Evolutionary conservation across 2,329 filamentous ascomycete genomes (phyloP), one percentile per base, ranked within the genome.

Genomic region (Sclerotinia trifoliorum): DNA sequence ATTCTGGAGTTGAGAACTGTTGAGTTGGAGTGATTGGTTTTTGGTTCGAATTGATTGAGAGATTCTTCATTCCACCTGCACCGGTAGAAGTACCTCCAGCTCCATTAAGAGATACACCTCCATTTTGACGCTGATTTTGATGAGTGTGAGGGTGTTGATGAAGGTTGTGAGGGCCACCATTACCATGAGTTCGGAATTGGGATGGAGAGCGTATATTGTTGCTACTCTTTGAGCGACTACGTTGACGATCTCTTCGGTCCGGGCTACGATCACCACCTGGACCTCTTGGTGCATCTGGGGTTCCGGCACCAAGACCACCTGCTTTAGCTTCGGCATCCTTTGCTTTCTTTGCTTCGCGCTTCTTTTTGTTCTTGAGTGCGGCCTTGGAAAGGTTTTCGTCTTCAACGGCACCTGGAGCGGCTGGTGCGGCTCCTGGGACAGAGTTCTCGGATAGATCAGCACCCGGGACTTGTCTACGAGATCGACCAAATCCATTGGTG

Each of bases 291-390:
- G 68, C 72, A 65, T 75, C 73, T 17, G 70, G 61, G 8, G 71
- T 62, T 17, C 73, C 70, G 10, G 78, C 70, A 26, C 65, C 65
- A 80, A 80, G 77, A 69, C 82, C 80, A 67, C 78, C 74, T 56
- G 82, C 81, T 73, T 88, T 89, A 62, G 86, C 87, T 24, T 92
- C 91, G 7, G 83, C 86, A 58, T 95, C 93, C 78, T 94, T 95
- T 64, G 87, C 86, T 81, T 97, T 98, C 85, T 96, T 97, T 73
- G 92, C 92, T 74, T 92, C 90, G 57, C 95, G 88, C 86, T 98
- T 98, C 87, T 98, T 98, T 87, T 98, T 98, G 82, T 97, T 97
- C 86, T 97, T 97, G 74, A 92, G 83, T 17, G 91, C 93, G 66
- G 90, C 88, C 82, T 95, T 96, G 71, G 91, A 94, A 70, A 95